Percentiles rank a stretch among this genome's conserved stretches.
phyloP scores from a whole-genome alignment of 305 asterid genomes.

The Fraxinus angustifolia region DNA sequence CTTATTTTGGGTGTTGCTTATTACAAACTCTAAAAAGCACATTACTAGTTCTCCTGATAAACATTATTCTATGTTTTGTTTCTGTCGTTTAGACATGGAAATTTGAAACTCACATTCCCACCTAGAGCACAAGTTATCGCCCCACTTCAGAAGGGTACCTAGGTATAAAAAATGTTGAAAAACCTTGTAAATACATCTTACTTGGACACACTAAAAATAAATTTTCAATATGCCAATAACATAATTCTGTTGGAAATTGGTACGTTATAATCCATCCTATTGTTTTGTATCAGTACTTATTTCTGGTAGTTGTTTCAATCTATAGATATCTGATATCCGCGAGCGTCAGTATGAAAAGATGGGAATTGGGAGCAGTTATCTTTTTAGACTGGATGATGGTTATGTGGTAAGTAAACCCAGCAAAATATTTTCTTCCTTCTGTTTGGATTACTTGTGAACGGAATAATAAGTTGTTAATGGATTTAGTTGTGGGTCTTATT shows the following conservation, averaged over 20 bases:
- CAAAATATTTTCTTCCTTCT: constrained; percentile 13
- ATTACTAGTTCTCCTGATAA: not conserved
- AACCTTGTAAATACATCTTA: not conserved
- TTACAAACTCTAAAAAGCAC: not conserved
- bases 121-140: not conserved
- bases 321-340: constrained; percentile 90
- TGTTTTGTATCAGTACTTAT: not conserved
- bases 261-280: not conserved
- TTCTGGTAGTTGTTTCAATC: constrained; percentile 4
- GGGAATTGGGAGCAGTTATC: constrained; percentile 99
- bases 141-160: not conserved
- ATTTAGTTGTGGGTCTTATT: not conserved
- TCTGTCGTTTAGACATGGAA: not conserved
- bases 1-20: not conserved
- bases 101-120: not conserved
- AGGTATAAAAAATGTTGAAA: not conserved
- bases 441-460: constrained; percentile 17
- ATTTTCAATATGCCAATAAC: not conserved
- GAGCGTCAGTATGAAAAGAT: constrained; percentile 85
- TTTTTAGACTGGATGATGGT: constrained; percentile 98
- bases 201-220: not conserved
- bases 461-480: not conserved
- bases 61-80: not conserved
- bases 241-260: not conserved
- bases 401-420: constrained; percentile 68